These are phyloP conservation scores for Taxawa tesnikishii DNA, from an alignment of 2,329 filamentous ascomycete species.

Conservation along the genomic window DNA sequence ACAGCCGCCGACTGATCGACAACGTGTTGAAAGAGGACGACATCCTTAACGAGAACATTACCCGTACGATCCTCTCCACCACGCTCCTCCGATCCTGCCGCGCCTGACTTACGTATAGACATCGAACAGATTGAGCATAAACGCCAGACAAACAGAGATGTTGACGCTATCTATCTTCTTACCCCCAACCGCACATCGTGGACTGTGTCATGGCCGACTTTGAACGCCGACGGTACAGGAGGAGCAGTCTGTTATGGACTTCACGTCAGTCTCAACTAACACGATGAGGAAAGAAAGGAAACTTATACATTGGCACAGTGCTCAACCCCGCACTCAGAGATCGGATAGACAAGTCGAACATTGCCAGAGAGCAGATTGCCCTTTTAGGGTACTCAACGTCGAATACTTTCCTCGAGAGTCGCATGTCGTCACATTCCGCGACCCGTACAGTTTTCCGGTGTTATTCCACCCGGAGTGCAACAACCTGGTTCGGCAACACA, in stretches of 20 bases:
- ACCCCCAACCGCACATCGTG: slow-evolving; percentile 73
- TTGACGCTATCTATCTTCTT: slow-evolving; percentile 90
- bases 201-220: slow-evolving; percentile 92
- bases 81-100: slow-evolving; percentile 2
- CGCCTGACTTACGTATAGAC: slow-evolving; percentile 44
- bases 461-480: slow-evolving; percentile 89
- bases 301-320: slow-evolving; percentile 29
- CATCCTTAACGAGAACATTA: slow-evolving; percentile 91
- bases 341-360: slow-evolving; percentile 59
- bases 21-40: slow-evolving; percentile 92
- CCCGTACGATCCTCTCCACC: slow-evolving; percentile 51
- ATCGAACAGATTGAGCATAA: slow-evolving; percentile 89
- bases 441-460: slow-evolving; percentile 90
- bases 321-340: slow-evolving; percentile 58
- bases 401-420: slow-evolving; percentile 88
- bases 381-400: slow-evolving; percentile 73
- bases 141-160: slow-evolving; percentile 69
- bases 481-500: slow-evolving; percentile 65
- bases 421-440: slow-evolving; percentile 78
- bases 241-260: slow-evolving; percentile 76
- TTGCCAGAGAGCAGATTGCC: slow-evolving; percentile 62
- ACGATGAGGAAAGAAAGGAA: slow-evolving; percentile 2
- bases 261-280: slow-evolving; percentile 34
- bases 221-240: slow-evolving; percentile 69
- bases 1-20: slow-evolving; percentile 73